phyloP scores from a whole-genome alignment of 371 early-diverging fungal species.

The Circinella minor region DNA sequence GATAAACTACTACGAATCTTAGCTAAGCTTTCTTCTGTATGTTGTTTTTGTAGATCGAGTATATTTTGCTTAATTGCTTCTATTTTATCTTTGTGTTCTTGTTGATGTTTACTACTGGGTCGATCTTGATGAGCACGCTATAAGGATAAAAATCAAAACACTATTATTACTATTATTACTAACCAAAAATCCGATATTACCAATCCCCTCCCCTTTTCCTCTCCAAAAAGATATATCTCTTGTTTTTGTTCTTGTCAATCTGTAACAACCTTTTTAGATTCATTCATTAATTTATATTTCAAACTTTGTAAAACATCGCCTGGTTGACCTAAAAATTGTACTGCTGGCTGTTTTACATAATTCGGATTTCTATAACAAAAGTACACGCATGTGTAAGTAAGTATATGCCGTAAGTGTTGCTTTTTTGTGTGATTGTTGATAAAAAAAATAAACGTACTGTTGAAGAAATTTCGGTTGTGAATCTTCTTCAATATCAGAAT shows the following conservation, averaged over 20 bases:
- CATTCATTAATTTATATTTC: neutral
- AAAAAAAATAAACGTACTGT: neutral
- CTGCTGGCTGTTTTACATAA: neutral
- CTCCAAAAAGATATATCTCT: too few relatives aligned
- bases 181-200: too few relatives aligned
- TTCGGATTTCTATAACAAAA: slow-evolving; percentile 2
- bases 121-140: too few relatives aligned
- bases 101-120: too few relatives aligned
- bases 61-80: too few relatives aligned
- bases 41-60: neutral
- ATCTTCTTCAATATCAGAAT: slow-evolving; percentile 24
- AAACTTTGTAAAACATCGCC: neutral
- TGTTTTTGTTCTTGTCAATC: too few relatives aligned
- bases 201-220: too few relatives aligned
- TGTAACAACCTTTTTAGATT: neutral
- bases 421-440: neutral
- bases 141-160: neutral
- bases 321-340: neutral
- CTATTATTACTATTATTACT: too few relatives aligned
- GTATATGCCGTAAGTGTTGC: neutral
- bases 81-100: too few relatives aligned
- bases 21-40: too few relatives aligned
- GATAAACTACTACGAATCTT: too few relatives aligned
- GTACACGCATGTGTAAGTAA: neutral
- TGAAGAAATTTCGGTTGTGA: neutral